Evolutionary conservation across 805 yeast species (phyloP).

Genomic region (Yarrowia hollandica): DNA sequence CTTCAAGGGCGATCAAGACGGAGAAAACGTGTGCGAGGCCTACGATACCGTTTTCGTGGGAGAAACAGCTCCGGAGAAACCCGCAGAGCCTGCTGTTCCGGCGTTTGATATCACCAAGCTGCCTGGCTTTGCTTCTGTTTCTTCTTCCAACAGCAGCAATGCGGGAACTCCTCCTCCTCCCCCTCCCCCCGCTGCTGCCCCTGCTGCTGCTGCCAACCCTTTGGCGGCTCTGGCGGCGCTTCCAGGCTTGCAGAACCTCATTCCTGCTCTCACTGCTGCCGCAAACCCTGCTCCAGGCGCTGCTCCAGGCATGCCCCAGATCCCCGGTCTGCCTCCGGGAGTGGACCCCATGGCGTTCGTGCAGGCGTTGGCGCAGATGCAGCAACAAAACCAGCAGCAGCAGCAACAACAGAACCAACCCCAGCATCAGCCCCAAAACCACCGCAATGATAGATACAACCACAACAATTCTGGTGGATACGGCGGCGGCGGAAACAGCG

Average conservation of each 20-base stretch:
- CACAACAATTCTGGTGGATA: neutral
- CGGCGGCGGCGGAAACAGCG: neutral
- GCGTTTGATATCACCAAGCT: constrained; percentile 21
- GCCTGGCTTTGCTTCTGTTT: constrained; percentile 13
- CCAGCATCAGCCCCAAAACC: neutral
- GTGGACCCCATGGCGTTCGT: constrained; percentile 22
- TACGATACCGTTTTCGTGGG: constrained; percentile 22
- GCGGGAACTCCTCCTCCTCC: too few species aligned
- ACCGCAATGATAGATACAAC: neutral
- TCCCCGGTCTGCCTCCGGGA: constrained; percentile 8
- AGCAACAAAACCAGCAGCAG: neutral
- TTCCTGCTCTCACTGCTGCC: constrained; percentile 5
- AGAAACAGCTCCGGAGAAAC: neutral
- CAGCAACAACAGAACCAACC: neutral
- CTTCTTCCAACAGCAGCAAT: neutral
- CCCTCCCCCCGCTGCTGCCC: constrained; percentile 3
- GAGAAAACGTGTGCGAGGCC: constrained; percentile 4
- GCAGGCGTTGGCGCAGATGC: constrained; percentile 14
- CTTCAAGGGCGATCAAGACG: constrained; percentile 6
- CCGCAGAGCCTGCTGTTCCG: neutral
- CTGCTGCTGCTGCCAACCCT: neutral
- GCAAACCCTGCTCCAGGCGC: neutral
- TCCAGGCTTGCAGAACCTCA: constrained; percentile 4
- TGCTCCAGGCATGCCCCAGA: neutral
- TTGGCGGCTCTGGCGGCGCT: constrained; percentile 20